Percentiles rank a stretch among this genome's conserved stretches.
Evolutionary conservation across 306 rosid genomes (phyloP).

Genomic region (Prunus fruticosa): DNA sequence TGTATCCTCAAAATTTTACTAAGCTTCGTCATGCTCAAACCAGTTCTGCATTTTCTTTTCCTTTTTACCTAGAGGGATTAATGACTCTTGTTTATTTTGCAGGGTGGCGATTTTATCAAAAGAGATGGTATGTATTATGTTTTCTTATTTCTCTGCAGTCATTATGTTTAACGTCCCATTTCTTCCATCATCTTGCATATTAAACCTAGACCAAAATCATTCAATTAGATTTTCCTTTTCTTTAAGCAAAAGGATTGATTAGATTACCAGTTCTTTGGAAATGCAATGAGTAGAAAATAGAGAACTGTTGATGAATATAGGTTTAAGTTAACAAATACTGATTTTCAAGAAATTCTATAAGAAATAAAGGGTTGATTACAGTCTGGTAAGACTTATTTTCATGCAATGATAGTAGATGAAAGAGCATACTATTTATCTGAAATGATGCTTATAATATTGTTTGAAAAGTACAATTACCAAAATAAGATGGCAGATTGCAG

Average conservation of each 20-base stretch:
- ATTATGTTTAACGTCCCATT: background rate
- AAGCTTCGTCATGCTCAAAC: slow-evolving; percentile 39
- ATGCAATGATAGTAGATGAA: background rate
- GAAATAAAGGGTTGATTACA: background rate
- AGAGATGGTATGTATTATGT: slow-evolving; percentile 61
- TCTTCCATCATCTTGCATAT: background rate
- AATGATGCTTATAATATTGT: background rate
- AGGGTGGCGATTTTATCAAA: slow-evolving; percentile 91
- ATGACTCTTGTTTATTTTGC: slow-evolving; percentile 34
- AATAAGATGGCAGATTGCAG: background rate
- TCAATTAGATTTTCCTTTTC: background rate
- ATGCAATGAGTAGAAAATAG: background rate
- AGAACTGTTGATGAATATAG: background rate
- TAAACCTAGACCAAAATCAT: background rate
- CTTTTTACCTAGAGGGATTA: slow-evolving; percentile 23
- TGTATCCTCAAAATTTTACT: slow-evolving; percentile 41
- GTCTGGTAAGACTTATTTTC: background rate
- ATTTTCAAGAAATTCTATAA: background rate
- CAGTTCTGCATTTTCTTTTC: slow-evolving; percentile 19
- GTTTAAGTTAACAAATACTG: background rate
- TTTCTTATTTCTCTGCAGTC: background rate
- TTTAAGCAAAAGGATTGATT: background rate
- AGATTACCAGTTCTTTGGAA: background rate
- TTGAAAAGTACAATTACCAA: background rate
- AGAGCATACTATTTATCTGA: too few species aligned